Conservation (phyloP, 441 rosid species). For the Pelargonium cotyledonis region DNA sequence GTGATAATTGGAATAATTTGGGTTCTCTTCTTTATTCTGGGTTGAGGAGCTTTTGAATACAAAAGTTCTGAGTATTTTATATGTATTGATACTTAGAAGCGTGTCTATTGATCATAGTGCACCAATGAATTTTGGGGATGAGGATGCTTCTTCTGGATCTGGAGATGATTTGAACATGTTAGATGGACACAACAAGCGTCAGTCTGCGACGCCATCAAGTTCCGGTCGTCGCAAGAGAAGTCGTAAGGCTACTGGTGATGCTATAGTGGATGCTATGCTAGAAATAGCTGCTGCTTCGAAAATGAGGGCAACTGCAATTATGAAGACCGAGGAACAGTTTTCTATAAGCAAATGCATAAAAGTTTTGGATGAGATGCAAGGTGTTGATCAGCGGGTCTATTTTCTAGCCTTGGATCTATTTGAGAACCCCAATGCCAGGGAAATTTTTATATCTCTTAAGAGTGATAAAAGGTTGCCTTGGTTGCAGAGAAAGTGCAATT, state of each 20-base stretch:
- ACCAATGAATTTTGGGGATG: constrained; percentile 38
- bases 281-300: constrained; percentile 82
- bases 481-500: constrained; percentile 58
- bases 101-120: constrained; percentile 31
- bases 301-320: constrained; percentile 65
- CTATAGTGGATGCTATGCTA: constrained; percentile 83
- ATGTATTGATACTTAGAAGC: constrained; percentile 17
- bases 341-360: constrained; percentile 83
- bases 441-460: constrained; percentile 64
- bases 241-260: constrained; percentile 73
- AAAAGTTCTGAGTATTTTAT: constrained; percentile 9
- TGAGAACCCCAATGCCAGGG: constrained; percentile 64
- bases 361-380: constrained; percentile 74
- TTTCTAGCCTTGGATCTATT: constrained; percentile 76
- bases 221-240: constrained; percentile 59
- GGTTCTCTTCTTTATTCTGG: constrained; percentile 18
- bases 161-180: constrained; percentile 46
- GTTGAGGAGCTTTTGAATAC: constrained; percentile 17
- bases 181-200: constrained; percentile 54
- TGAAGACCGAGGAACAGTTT: constrained; percentile 61
- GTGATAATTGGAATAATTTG: constrained; percentile 14
- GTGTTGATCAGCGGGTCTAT: constrained; percentile 65
- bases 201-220: constrained; percentile 34
- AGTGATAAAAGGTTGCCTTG: constrained; percentile 66
- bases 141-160: constrained; percentile 52